These are phyloP conservation scores for Pseudopithomyces chartarum DNA, from an alignment of 2,329 filamentous ascomycete species.

Conservation along the genomic window DNA sequence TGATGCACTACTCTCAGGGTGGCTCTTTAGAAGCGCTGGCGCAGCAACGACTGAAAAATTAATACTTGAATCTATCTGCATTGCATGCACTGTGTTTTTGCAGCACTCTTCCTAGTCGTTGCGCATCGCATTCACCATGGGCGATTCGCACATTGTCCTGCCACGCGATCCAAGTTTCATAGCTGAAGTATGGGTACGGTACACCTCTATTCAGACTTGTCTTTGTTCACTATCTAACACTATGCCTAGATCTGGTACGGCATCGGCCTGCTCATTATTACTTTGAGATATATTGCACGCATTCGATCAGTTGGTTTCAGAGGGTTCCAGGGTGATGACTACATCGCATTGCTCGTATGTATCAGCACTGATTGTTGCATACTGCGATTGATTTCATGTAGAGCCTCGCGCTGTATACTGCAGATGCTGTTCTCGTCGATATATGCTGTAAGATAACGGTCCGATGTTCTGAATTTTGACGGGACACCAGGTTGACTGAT, in stretches of 20 bases:
- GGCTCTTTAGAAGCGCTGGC: too few species aligned
- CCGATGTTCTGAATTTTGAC: not conserved
- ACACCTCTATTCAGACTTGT: not conserved
- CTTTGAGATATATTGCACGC: not conserved
- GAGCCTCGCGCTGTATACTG: not conserved
- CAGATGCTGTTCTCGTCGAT: not conserved
- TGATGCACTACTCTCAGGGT: too few species aligned
- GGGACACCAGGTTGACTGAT: not conserved
- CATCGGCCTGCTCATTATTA: not conserved
- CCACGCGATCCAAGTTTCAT: not conserved
- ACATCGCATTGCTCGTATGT: not conserved
- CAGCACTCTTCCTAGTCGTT: not conserved
- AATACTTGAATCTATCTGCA: too few species aligned
- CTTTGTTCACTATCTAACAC: not conserved
- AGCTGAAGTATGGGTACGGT: constrained; percentile 2
- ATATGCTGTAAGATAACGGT: not conserved
- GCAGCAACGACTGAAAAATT: too few species aligned
- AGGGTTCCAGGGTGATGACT: constrained; percentile 1
- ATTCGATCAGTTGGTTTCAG: constrained; percentile 2
- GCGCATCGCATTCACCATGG: not conserved
- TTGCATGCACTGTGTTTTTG: too few species aligned
- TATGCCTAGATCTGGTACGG: not conserved
- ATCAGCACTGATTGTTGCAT: not conserved
- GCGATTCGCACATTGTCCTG: not conserved
- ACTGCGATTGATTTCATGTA: not conserved